Base-by-base conservation (phyloP, 1,284 basidiomycete genomes). In the Apiotrichum akiyoshidainum region DNA sequence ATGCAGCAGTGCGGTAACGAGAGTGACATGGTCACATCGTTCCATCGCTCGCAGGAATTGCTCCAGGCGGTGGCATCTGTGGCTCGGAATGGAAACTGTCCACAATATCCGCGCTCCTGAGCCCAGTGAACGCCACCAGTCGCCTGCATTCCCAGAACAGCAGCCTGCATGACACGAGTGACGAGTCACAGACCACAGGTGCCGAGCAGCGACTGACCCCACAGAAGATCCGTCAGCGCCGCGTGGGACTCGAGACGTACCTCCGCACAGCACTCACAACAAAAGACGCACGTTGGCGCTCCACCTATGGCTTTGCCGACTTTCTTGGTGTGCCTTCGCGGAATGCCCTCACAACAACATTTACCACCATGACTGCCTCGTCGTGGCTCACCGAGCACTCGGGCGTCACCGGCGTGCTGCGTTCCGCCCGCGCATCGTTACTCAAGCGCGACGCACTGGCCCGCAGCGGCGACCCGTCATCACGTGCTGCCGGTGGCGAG, bases 381-480 rank as follows among this genome's bases (percentile, higher is more conserved):
- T 67, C 86, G 41, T 94, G 92, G 92, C 81, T 94, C 21, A 87
- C 91, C 62, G 91, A 93, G 73, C 88, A 92, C 68, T 77, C 84
- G 52, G 86, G 87, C 51, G 77, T 93, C 12, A 86, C 88, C 70
- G 80, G 83, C n/a, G 82, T 86, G 46, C 81, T 92, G 49, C 86
- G 91, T 42, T 84, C 87, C 65, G 83, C 92, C 51, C 88, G 91
- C 63, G 87, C 90, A 9, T 85, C 89, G 64, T 83, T 95, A 71
- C 87, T 91, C 77, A 87, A 87, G 72, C 86, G 92, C 46, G 91
- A 96, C 76, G 85, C 90, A 0, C 83, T 93, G 56, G 83, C 87
- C 6, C 84, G 88, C 62, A 83, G 83, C 45, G 86, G 86, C 31
- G 90, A 93, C 76, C 78, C 89, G 55, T 78, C 81, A 39, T 85